These are phyloP conservation scores for Lophiostoma macrostomum DNA, from an alignment of 495 filamentous ascomycete species.

Conservation along the genomic window DNA sequence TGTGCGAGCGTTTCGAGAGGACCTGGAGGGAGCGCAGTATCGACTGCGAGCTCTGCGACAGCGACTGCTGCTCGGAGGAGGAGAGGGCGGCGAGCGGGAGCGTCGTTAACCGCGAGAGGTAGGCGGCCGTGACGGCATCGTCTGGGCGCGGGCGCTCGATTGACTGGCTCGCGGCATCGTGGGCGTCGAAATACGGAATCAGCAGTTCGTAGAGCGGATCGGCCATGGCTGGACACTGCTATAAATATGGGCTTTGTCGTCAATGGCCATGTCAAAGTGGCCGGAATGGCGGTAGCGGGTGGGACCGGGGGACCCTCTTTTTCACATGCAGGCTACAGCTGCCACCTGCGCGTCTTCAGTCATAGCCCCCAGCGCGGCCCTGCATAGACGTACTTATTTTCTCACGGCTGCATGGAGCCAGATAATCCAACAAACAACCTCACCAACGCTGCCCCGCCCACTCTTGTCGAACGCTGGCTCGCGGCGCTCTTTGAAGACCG, in stretches of 20 bases:
- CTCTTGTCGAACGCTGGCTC: neutral
- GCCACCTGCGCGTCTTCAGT: too few relatives aligned
- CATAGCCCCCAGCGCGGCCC: too few relatives aligned
- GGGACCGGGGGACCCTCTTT: too few relatives aligned
- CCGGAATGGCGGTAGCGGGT: too few relatives aligned
- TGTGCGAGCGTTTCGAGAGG: slow-evolving; percentile 88
- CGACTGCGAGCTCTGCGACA: slow-evolving; percentile 76
- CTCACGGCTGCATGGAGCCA: too few relatives aligned
- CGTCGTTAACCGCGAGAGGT: slow-evolving; percentile 76
- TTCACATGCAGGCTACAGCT: neutral
- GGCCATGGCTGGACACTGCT: slow-evolving; percentile 59
- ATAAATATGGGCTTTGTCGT: too few relatives aligned
- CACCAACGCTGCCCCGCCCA: neutral
- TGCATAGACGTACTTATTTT: too few relatives aligned
- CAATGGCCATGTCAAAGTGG: neutral
- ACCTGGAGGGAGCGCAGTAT: slow-evolving; percentile 83
- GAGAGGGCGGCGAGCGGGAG: slow-evolving; percentile 71
- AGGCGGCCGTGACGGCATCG: slow-evolving; percentile 56
- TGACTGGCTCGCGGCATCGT: slow-evolving; percentile 35
- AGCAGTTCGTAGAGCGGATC: slow-evolving; percentile 74
- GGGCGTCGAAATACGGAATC: slow-evolving; percentile 55
- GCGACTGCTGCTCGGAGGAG: slow-evolving; percentile 71
- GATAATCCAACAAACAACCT: too few relatives aligned
- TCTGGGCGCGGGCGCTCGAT: slow-evolving; percentile 37
- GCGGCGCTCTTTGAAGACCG: neutral